These are phyloP conservation scores for Sporothrix pallida DNA, from an alignment of 2,329 filamentous ascomycete genomes.

Conservation along the genomic window DNA sequence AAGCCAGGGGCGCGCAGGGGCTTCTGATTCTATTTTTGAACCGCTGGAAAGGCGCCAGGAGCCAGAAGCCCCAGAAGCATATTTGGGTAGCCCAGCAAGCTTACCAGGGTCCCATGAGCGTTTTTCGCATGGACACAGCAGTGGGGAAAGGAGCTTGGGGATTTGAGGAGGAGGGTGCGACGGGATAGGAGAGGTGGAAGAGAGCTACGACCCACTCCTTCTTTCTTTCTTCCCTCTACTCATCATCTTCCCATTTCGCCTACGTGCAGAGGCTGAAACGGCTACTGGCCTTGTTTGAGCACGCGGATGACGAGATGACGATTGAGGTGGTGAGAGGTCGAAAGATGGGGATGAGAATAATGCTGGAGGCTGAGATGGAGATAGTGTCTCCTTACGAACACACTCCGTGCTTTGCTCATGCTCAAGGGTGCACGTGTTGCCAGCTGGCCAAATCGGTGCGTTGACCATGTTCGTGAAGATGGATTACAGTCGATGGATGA, in stretches of 20 bases:
- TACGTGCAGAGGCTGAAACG: slow-evolving; percentile 23
- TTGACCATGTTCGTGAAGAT: slow-evolving; percentile 1
- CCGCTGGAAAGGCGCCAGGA: not conserved
- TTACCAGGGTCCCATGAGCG: slow-evolving; percentile 20
- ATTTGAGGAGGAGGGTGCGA: not conserved
- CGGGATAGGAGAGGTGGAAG: no score
- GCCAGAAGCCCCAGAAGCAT: not conserved
- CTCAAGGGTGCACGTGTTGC: slow-evolving; percentile 4
- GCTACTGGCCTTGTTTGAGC: slow-evolving; percentile 10
- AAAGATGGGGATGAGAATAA: not conserved
- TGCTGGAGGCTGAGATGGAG: not conserved
- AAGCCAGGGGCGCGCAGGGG: slow-evolving; percentile 18
- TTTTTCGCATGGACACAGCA: slow-evolving; percentile 20
- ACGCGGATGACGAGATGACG: slow-evolving; percentile 15
- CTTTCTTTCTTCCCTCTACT: slow-evolving; percentile 1
- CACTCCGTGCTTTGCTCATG: not conserved
- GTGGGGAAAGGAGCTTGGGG: not conserved
- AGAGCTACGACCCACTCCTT: not conserved
- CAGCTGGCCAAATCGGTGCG: not conserved
- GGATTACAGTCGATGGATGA: not conserved
- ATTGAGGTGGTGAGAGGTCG: not conserved
- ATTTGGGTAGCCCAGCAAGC: not conserved
- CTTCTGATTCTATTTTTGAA: slow-evolving; percentile 23
- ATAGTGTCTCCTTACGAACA: not conserved
- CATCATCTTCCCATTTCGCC: slow-evolving; percentile 21